Percentiles rank a stretch among this genome's conserved stretches.
Evolutionary conservation across 164 flowering plant genomes (phyloP).

Genomic region (Annona cherimola): DNA sequence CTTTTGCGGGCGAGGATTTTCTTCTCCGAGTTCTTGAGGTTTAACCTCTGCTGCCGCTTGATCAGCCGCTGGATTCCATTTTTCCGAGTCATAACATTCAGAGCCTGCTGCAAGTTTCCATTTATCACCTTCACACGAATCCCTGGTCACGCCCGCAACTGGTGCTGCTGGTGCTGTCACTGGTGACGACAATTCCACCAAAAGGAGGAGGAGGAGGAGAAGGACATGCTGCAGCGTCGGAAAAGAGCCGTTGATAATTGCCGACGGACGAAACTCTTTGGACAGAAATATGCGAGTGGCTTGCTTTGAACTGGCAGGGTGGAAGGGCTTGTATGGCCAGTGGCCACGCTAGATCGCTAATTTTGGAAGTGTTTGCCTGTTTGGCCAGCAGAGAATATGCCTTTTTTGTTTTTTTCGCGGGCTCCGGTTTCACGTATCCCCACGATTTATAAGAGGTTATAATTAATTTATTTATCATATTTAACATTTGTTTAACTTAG

Average conservation of each 20-base stretch:
- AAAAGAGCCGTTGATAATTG: neutral
- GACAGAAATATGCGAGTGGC: too few relatives aligned
- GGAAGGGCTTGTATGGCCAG: too few relatives aligned
- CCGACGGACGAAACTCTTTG: neutral
- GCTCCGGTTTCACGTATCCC: too few relatives aligned
- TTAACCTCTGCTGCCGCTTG: slow-evolving; percentile 33
- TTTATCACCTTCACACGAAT: slow-evolving; percentile 11
- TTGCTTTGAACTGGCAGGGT: too few relatives aligned
- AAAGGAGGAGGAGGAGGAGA: neutral
- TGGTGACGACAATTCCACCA: too few relatives aligned
- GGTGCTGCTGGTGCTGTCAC: neutral
- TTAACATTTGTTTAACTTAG: too few relatives aligned
- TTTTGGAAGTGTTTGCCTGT: too few relatives aligned
- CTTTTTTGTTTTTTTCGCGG: too few relatives aligned
- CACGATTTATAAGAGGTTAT: too few relatives aligned
- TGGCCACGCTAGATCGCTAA: too few relatives aligned
- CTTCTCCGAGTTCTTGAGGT: slow-evolving; percentile 81
- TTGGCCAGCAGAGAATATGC: too few relatives aligned
- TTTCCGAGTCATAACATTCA: slow-evolving; percentile 48
- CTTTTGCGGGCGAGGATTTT: slow-evolving; percentile 63
- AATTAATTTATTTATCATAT: too few relatives aligned
- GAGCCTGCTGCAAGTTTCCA: slow-evolving; percentile 60
- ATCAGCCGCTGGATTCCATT: slow-evolving; percentile 76
- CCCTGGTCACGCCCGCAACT: slow-evolving; percentile 13
- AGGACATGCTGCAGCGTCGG: neutral